Percentiles rank a stretch among this genome's conserved stretches.
Conservation (phyloP, 2,329 filamentous ascomycete species). For the Talaromyces pinophilus region DNA sequence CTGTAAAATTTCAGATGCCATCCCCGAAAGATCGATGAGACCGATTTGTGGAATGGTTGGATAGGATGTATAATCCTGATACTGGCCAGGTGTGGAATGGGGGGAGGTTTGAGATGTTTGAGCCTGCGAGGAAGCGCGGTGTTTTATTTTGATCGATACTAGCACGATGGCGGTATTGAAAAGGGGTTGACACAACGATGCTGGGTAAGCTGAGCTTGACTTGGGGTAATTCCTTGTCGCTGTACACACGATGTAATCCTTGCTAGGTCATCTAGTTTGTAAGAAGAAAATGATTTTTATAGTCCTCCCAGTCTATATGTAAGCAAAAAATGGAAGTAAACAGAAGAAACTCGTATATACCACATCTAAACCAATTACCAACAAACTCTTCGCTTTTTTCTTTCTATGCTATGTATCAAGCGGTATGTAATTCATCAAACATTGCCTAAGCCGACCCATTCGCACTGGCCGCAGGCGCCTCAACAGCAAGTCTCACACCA, state of each 20-base stretch:
- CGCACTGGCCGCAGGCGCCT: slow-evolving; percentile 39
- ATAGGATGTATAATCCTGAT: no score
- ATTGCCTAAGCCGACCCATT: slow-evolving; percentile 35
- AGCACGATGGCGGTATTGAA: background rate
- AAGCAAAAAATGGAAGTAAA: background rate
- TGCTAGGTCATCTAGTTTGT: background rate
- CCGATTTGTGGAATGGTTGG: no score
- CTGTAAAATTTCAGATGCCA: no score
- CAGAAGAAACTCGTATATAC: slow-evolving; percentile 16
- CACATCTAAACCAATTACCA: slow-evolving; percentile 2
- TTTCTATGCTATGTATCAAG: slow-evolving; percentile 6
- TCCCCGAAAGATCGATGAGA: no score
- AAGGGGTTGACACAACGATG: background rate
- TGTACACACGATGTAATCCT: no score
- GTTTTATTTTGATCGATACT: background rate
- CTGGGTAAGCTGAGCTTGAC: background rate
- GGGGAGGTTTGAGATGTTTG: background rate
- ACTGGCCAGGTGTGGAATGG: no score
- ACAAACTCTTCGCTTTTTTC: background rate
- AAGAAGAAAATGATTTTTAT: background rate
- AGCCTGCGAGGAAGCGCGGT: background rate
- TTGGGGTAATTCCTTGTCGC: no score
- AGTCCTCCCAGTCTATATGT: background rate
- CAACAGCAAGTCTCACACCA: slow-evolving; percentile 68
- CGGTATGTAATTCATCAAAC: background rate